These are phyloP conservation scores for Hygrocybe coccinea DNA, from an alignment of 768 basidiomycete genomes.

Conservation along the genomic window DNA sequence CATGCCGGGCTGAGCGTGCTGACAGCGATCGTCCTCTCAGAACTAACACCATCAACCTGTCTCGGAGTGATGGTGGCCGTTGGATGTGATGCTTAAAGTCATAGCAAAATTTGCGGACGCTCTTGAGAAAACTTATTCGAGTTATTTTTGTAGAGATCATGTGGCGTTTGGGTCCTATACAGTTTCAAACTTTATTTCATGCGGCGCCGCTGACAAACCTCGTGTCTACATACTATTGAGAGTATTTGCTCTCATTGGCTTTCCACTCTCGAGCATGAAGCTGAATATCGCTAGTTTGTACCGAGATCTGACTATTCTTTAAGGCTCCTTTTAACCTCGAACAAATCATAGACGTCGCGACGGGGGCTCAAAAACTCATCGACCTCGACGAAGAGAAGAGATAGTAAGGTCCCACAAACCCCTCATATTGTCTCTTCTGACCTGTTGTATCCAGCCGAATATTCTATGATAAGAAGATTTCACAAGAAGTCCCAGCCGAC, in stretches of 20 bases:
- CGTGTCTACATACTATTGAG: too few species aligned
- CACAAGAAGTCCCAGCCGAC: constrained; percentile 91
- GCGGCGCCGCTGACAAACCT: too few species aligned
- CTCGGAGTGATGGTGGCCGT: too few species aligned
- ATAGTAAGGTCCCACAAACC: constrained; percentile 46
- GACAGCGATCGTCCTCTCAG: too few species aligned
- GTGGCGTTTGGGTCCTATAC: too few species aligned
- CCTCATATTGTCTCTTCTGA: not conserved
- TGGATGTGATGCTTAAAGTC: too few species aligned
- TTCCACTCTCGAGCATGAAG: constrained; percentile 65
- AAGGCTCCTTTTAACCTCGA: constrained; percentile 12
- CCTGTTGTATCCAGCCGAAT: constrained; percentile 55
- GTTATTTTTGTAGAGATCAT: too few species aligned
- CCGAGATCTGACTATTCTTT: constrained; percentile 8
- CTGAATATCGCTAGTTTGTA: constrained; percentile 92
- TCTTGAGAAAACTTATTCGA: too few species aligned
- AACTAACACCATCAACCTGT: too few species aligned
- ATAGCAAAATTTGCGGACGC: too few species aligned
- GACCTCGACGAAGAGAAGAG: constrained; percentile 90
- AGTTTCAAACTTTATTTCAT: too few species aligned
- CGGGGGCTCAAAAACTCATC: constrained; percentile 94
- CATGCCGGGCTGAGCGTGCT: too few species aligned
- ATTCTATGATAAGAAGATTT: constrained; percentile 96
- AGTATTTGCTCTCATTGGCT: not conserved
- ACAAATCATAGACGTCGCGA: constrained; percentile 74